Evolutionary conservation across 1,284 basidiomycete genomes (phyloP).

Genomic region (Golubevia sp.): DNA sequence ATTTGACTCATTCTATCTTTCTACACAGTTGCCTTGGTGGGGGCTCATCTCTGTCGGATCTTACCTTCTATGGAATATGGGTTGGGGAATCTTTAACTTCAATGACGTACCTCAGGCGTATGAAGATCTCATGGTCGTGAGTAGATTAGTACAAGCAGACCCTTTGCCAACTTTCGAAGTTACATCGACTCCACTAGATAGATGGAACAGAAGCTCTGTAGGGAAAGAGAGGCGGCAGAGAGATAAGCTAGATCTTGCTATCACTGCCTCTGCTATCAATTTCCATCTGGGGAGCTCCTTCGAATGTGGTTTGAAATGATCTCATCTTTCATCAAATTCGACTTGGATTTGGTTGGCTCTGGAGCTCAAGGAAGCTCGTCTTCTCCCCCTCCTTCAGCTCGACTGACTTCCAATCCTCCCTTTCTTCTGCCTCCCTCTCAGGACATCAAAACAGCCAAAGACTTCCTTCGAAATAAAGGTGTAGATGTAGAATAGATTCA

Average conservation of each 20-base stretch:
- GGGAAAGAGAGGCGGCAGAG: no score
- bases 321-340: no score
- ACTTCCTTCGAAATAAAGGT: constrained; percentile 24
- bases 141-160: constrained; percentile 6
- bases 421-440: constrained; percentile 5
- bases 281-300: no score
- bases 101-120: constrained; percentile 29
- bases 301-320: no score
- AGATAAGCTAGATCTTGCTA: no score
- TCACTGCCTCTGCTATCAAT: neutral
- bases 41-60: constrained; percentile 25
- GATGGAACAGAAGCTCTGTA: no score
- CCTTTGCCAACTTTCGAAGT: neutral
- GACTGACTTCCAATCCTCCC: neutral
- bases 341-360: no score
- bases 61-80: constrained; percentile 27
- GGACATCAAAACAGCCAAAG: constrained; percentile 38
- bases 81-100: constrained; percentile 34
- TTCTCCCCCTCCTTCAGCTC: neutral
- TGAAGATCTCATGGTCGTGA: constrained; percentile 26
- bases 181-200: no score
- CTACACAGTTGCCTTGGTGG: constrained; percentile 33
- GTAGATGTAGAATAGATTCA: constrained; percentile 29
- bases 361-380: neutral
- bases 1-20: neutral